Conservation (phyloP, 257 asterid species). For the Solanum megistacrolobum region DNA sequence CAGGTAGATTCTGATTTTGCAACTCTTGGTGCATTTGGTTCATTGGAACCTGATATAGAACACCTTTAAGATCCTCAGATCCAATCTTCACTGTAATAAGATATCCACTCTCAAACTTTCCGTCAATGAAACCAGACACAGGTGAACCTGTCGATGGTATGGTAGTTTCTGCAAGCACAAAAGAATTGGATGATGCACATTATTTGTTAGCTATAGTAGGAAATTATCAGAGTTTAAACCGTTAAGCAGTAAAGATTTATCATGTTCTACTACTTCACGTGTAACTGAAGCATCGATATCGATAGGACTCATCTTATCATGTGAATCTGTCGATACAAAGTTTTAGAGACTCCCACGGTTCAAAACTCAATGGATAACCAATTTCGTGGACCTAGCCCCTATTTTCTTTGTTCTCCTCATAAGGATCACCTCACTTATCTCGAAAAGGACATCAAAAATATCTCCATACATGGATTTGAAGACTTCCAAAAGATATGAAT, state of each 20-base stretch:
- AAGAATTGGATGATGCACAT: not conserved
- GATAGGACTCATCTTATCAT: not conserved
- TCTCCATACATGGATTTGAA: not conserved
- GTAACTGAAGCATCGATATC: not conserved
- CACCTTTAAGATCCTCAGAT: conserved; percentile 61
- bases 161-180: conserved; percentile 17
- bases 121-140: conserved; percentile 71
- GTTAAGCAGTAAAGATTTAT: not conserved
- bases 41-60: conserved; percentile 50
- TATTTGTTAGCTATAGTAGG: not conserved
- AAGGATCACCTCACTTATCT: not conserved
- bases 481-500: not conserved
- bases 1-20: conserved; percentile 14
- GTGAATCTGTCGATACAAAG: not conserved
- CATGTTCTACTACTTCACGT: not conserved
- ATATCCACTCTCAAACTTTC: conserved; percentile 83
- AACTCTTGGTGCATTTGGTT: conserved; percentile 6
- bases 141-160: conserved; percentile 22
- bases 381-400: not conserved
- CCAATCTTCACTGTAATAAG: conserved; percentile 71
- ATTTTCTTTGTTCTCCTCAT: not conserved
- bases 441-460: not conserved
- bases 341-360: not conserved
- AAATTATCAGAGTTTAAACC: not conserved
- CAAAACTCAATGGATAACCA: not conserved